Conservation (phyloP, 2,329 filamentous ascomycete genomes). For the Gliomastix tumulicola region DNA sequence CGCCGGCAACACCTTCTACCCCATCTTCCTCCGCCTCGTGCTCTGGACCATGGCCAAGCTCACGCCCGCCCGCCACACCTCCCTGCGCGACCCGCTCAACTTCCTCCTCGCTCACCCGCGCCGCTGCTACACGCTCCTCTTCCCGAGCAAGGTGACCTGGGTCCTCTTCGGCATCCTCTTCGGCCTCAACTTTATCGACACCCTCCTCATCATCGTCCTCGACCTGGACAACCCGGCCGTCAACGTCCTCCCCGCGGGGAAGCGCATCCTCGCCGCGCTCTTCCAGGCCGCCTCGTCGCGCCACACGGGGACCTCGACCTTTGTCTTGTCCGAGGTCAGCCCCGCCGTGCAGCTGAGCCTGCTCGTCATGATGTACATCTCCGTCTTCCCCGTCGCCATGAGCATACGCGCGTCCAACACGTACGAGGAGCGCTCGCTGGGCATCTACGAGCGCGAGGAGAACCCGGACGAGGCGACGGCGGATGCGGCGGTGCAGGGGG, state of each 20-base stretch:
- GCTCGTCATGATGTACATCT: conserved; percentile 61
- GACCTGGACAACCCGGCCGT: conserved; percentile 46
- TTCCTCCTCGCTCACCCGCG: conserved; percentile 58
- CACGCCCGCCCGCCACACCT: conserved; percentile 25
- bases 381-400: conserved; percentile 53
- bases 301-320: conserved; percentile 42
- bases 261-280: conserved; percentile 46
- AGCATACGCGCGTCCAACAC: conserved; percentile 53
- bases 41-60: conserved; percentile 49
- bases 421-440: conserved; percentile 55
- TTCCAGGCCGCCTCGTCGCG: conserved; percentile 48
- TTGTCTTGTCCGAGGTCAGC: conserved; percentile 39
- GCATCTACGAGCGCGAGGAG: conserved; percentile 41
- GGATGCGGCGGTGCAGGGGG: too few relatives aligned
- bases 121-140: conserved; percentile 56
- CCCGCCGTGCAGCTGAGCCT: conserved; percentile 51
- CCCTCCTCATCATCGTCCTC: conserved; percentile 44
- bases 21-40: conserved; percentile 47
- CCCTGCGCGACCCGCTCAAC: conserved; percentile 34
- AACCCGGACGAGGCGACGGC: conserved; percentile 5
- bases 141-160: conserved; percentile 54
- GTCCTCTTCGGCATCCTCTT: conserved; percentile 43
- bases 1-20: conserved; percentile 49
- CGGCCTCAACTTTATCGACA: conserved; percentile 45
- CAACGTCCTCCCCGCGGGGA: conserved; percentile 30